phyloP scores from a whole-genome alignment of 2,329 filamentous ascomycete species.

The Sphaerulina vaccinii region DNA sequence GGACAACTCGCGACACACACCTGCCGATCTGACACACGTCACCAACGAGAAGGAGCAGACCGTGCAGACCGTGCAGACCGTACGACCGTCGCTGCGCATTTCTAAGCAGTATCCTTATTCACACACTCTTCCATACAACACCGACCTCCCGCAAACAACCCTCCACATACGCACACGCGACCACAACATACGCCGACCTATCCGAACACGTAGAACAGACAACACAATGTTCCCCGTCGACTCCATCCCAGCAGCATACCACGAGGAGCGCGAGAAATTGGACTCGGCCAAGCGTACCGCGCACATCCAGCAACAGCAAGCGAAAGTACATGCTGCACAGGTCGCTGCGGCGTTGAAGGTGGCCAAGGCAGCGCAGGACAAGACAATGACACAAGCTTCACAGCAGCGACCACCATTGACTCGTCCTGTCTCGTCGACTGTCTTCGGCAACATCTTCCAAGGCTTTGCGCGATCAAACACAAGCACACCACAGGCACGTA shows the following conservation, averaged over 20 bases:
- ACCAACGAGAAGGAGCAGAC: no score
- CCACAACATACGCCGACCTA: background rate
- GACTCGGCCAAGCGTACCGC: constrained; percentile 28
- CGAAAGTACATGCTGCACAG: constrained; percentile 20
- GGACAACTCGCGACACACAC: no score
- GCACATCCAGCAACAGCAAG: constrained; percentile 24
- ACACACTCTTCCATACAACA: background rate
- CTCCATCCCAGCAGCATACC: constrained; percentile 33
- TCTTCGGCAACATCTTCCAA: constrained; percentile 35
- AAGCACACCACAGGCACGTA: constrained; percentile 9
- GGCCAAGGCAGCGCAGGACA: constrained; percentile 3
- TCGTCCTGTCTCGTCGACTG: constrained; percentile 21
- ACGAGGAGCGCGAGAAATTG: constrained; percentile 33
- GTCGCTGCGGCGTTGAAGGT: constrained; percentile 13
- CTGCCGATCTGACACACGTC: no score
- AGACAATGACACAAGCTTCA: constrained; percentile 13
- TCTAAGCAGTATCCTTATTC: background rate
- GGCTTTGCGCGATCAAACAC: constrained; percentile 19
- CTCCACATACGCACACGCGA: background rate
- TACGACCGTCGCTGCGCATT: background rate
- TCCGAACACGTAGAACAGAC: background rate
- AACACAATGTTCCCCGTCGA: constrained; percentile 37
- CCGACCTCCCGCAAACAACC: background rate
- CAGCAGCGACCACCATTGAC: constrained; percentile 28
- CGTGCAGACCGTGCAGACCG: background rate